These are phyloP conservation scores for Calonectria montana DNA, from an alignment of 2,329 filamentous ascomycete genomes.

Conservation along the genomic window DNA sequence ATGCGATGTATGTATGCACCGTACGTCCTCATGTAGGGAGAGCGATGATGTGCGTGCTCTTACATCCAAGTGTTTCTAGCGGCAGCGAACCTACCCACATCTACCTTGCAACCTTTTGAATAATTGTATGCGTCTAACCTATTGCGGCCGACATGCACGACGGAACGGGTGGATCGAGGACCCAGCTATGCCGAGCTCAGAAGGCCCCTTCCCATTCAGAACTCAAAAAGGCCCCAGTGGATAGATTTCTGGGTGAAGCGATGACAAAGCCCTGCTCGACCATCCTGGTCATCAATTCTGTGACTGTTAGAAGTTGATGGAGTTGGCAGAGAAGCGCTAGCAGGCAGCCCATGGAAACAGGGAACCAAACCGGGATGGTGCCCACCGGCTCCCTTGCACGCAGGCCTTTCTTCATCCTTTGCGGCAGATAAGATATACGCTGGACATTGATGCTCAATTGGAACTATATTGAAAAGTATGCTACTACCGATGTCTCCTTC, in stretches of 20 bases:
- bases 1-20: background rate
- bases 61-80: conserved; percentile 20
- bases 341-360: conserved; percentile 1
- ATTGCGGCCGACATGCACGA: conserved; percentile 19
- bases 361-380: conserved; percentile 8
- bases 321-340: conserved; percentile 8
- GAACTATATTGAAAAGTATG: conserved; percentile 23
- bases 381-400: conserved; percentile 4
- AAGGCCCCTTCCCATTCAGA: background rate
- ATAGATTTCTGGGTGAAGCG: background rate
- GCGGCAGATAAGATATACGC: conserved; percentile 15
- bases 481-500: conserved; percentile 22
- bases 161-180: conserved; percentile 27
- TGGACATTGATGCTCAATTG: conserved; percentile 26
- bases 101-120: conserved; percentile 18
- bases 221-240: background rate
- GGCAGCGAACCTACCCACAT: conserved; percentile 22
- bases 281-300: background rate
- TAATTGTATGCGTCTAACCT: conserved; percentile 25
- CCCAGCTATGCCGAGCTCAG: conserved; percentile 26
- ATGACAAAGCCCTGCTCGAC: conserved; percentile 10
- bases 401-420: background rate
- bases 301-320: conserved; percentile 6
- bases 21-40: conserved; percentile 10
- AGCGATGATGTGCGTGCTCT: conserved; percentile 15